These are phyloP conservation scores for Paracorniculantispora psalliotae DNA, from an alignment of 2,329 filamentous ascomycete genomes.

Conservation along the genomic window DNA sequence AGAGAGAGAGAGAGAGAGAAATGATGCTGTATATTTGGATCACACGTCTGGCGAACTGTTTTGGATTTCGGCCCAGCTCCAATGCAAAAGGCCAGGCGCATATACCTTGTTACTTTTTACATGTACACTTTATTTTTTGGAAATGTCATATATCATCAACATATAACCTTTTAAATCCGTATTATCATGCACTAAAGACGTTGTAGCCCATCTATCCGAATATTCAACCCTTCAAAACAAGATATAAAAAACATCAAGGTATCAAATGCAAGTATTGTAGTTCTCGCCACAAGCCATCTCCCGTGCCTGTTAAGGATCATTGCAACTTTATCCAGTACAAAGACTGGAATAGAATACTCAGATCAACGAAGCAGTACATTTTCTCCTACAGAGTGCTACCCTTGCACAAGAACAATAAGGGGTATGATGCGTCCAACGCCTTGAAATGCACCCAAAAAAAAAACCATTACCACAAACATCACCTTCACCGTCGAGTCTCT, in stretches of 20 bases:
- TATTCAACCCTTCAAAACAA: conserved; percentile 3
- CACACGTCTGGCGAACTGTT: no score
- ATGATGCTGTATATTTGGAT: neutral
- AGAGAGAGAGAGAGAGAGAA: no score
- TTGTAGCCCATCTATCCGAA: conserved; percentile 1
- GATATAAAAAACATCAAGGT: conserved; percentile 8
- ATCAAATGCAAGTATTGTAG: conserved; percentile 4
- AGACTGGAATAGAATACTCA: neutral
- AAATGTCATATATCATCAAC: neutral
- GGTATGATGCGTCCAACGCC: conserved; percentile 13
- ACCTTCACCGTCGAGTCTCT: neutral
- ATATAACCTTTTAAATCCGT: neutral
- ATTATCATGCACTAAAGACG: neutral
- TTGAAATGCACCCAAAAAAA: conserved; percentile 14
- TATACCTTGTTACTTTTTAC: neutral
- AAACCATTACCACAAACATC: neutral
- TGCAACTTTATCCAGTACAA: neutral
- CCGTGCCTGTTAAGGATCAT: neutral
- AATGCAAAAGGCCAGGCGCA: neutral
- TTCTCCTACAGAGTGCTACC: neutral
- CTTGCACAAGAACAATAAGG: conserved; percentile 7
- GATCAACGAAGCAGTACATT: neutral
- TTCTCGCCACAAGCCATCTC: neutral
- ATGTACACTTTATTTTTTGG: neutral
- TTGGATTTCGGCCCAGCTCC: neutral